Evolutionary conservation across 495 filamentous ascomycete genomes (phyloP).

Genomic region (Neurospora sp.): DNA sequence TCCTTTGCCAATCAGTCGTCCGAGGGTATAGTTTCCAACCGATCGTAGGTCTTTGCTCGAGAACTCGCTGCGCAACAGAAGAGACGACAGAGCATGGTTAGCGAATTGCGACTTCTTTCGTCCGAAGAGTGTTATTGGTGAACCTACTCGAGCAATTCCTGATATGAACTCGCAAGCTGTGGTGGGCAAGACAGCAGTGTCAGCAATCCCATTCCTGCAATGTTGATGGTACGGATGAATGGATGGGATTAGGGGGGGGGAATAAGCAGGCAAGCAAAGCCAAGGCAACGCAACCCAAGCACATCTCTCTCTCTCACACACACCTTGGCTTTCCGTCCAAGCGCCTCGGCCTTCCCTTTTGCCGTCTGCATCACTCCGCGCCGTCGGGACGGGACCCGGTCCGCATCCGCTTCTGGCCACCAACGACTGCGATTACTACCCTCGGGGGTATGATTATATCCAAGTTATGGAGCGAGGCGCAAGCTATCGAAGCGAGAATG

Average conservation of each 20-base stretch:
- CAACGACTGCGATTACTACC: neutral
- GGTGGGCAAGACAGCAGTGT: conserved; percentile 10
- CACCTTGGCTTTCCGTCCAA: conserved; percentile 91
- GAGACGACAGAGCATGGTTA: neutral
- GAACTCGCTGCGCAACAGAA: conserved; percentile 62
- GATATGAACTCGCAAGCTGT: conserved; percentile 91
- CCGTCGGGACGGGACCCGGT: conserved; percentile 12
- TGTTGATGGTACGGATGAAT: neutral
- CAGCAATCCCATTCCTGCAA: conserved; percentile 11
- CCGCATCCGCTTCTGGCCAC: conserved; percentile 14
- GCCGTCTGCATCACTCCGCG: conserved; percentile 44
- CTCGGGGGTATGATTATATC: neutral
- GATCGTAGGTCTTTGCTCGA: conserved; percentile 79
- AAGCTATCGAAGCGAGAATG: neutral
- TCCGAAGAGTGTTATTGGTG: neutral
- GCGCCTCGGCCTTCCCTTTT: conserved; percentile 76
- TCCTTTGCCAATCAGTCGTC: conserved; percentile 88
- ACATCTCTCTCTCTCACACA: conserved; percentile 11
- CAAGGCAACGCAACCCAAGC: neutral
- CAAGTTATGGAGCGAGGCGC: neutral
- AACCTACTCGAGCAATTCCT: conserved; percentile 86
- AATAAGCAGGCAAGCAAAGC: conserved; percentile 1
- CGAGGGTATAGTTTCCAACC: conserved; percentile 91
- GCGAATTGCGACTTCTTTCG: neutral
- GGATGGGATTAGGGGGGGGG: neutral